A percentile compares a stretch with the other conserved stretches of the same genome.
phyloP scores from a whole-genome alignment of 495 filamentous ascomycete species.

The Daldinia childiae region DNA sequence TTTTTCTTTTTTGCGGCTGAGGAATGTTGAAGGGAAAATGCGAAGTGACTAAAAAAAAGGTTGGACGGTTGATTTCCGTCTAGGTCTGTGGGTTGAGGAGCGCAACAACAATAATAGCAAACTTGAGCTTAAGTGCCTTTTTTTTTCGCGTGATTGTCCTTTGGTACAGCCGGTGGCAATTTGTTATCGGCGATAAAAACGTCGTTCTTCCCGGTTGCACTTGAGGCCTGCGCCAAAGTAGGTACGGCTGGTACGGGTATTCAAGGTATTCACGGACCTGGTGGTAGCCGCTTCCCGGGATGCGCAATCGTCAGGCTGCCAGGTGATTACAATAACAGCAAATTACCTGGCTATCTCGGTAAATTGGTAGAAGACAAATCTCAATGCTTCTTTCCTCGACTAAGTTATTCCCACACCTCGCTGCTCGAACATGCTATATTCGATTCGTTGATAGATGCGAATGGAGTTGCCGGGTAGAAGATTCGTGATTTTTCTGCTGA shows the following conservation, averaged over 20 bases:
- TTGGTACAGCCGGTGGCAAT: constrained; percentile 4
- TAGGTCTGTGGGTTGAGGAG: constrained; percentile 6
- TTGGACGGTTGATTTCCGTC: neutral
- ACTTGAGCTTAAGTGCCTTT: neutral
- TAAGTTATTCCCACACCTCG: constrained; percentile 22
- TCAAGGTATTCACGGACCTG: neutral
- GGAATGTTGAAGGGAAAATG: neutral
- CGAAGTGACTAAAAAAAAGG: neutral
- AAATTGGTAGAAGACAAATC: constrained; percentile 1
- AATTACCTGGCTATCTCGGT: neutral
- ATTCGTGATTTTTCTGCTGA: neutral
- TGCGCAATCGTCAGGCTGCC: neutral
- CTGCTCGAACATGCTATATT: constrained; percentile 10
- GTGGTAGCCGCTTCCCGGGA: constrained; percentile 8
- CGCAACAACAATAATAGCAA: neutral
- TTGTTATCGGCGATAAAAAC: constrained; percentile 26
- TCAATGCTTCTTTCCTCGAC: neutral
- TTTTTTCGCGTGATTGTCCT: constrained; percentile 8
- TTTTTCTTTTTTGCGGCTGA: constrained; percentile 4
- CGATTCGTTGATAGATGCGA: constrained; percentile 1
- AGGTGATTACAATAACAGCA: constrained; percentile 1
- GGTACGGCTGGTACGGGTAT: neutral
- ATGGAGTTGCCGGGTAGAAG: neutral
- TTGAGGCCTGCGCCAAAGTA: neutral
- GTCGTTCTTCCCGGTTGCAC: neutral